Base-by-base conservation (phyloP, 495 filamentous ascomycete genomes). In the Aspergillus incahuasiensis region DNA sequence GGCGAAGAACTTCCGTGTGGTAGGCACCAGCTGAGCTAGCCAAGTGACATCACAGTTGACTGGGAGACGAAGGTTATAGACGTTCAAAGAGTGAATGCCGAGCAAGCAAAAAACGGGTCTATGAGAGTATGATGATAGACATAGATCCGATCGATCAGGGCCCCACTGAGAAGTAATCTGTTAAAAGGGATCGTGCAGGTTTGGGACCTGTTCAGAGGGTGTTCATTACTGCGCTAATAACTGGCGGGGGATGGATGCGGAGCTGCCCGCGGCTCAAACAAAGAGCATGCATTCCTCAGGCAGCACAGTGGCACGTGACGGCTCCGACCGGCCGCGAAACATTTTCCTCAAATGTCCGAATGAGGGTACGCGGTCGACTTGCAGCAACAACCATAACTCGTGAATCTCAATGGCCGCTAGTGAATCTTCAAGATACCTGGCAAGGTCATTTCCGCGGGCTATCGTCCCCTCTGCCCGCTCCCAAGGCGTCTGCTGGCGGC, bases 351-450 rank as follows among this genome's bases (percentile, higher is more conserved):
- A 57, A 55, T 53, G 58, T 22, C 58, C 49, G 35, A 42, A 58
- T n/a, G n/a, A n/a, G n/a, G n/a, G n/a, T n/a, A n/a, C n/a, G n/a
- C n/a, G n/a, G n/a, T n/a, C n/a, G n/a, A 20, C 55, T 50, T 44
- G 34, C 60, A 52, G 54, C 59, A 52, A 57, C 60, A 51, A 63
- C 46, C 61, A 25, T 44, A 48, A 54, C 48, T 56, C 55, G 52
- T 58, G 30, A 13, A 63, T 43, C 53, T 56, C 55, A 66, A 77
- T 78, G 75, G 72, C 75, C 65, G 65, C 68, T 57, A 68, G 68
- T 48, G 71, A 72, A 60, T 61, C 74, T 48, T 75, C 72, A 19
- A 72, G 70, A 62, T 70, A 71, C 60, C 67, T 78, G 48, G 61
- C 70, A 64, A 71, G 68, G 68, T 71, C 70, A 62, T 57, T 78